Conservation (phyloP, 176 grass and related monocot species). For the Aegilops tauschii region DNA sequence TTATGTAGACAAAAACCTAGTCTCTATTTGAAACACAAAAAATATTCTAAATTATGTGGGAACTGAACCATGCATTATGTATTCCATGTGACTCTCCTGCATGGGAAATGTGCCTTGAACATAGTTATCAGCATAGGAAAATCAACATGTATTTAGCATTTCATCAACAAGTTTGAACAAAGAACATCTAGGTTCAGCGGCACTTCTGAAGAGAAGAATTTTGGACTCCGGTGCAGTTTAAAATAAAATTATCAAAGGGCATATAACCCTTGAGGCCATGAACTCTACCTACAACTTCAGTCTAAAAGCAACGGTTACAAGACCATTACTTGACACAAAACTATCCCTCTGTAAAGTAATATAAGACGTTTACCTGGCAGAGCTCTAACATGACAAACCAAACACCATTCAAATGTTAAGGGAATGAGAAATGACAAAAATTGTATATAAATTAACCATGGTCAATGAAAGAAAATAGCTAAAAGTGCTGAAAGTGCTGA, state of each 20-base stretch:
- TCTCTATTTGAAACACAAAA: neutral
- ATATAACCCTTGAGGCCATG: neutral
- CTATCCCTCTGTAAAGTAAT: neutral
- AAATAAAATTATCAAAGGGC: neutral
- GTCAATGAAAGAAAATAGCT: neutral
- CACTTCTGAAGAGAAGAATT: neutral
- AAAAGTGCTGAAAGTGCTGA: neutral
- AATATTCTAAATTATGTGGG: neutral
- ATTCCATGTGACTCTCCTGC: neutral
- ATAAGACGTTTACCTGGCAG: neutral
- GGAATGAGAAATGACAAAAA: neutral
- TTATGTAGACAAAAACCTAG: neutral
- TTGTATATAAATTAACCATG: neutral
- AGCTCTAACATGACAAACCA: neutral
- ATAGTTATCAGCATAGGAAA: neutral
- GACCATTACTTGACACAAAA: neutral
- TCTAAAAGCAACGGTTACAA: neutral
- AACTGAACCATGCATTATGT: neutral
- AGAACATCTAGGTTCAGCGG: constrained; percentile 9
- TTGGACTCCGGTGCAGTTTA: neutral
- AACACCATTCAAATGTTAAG: neutral
- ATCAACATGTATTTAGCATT: neutral
- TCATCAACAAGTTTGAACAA: constrained; percentile 11
- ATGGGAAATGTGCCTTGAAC: neutral
- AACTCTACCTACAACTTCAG: neutral